phyloP scores from a whole-genome alignment of 805 yeast genomes.

The Pichia heedii region DNA sequence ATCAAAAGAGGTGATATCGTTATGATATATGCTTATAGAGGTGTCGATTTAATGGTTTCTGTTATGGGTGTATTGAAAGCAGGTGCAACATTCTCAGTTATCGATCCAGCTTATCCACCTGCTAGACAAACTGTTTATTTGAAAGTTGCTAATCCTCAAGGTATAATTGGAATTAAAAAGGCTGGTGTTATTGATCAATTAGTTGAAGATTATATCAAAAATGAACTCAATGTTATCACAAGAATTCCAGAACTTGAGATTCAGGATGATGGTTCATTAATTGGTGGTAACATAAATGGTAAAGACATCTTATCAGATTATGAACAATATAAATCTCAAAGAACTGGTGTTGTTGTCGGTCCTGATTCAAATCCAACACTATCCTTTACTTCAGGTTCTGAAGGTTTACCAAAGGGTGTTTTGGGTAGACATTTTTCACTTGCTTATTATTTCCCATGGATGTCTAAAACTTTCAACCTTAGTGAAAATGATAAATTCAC shows the following conservation, averaged over 20 bases:
- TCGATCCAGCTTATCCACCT: constrained; percentile 98
- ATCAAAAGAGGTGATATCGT: constrained; percentile 89
- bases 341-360: constrained; percentile 88
- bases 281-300: constrained; percentile 43
- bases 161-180: constrained; percentile 78
- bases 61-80: constrained; percentile 98
- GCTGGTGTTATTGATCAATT: constrained; percentile 76
- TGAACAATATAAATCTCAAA: constrained; percentile 37
- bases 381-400: constrained; percentile 95
- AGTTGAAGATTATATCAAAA: constrained; percentile 68
- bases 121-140: constrained; percentile 92
- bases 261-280: constrained; percentile 61
- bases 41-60: constrained; percentile 93
- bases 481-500: constrained; percentile 81
- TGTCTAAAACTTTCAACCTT: constrained; percentile 78
- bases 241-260: constrained; percentile 72
- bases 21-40: constrained; percentile 95
- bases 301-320: constrained; percentile 44
- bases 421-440: constrained; percentile 94
- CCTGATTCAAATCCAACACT: constrained; percentile 97
- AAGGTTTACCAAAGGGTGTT: constrained; percentile 98
- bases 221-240: constrained; percentile 65
- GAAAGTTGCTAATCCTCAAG: constrained; percentile 88
- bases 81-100: constrained; percentile 97
- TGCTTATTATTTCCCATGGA: constrained; percentile 98